Percentiles rank a stretch among this genome's conserved stretches.
Evolutionary conservation across 78 protist species (phyloP).

Genomic region (Fonticula alba): DNA sequence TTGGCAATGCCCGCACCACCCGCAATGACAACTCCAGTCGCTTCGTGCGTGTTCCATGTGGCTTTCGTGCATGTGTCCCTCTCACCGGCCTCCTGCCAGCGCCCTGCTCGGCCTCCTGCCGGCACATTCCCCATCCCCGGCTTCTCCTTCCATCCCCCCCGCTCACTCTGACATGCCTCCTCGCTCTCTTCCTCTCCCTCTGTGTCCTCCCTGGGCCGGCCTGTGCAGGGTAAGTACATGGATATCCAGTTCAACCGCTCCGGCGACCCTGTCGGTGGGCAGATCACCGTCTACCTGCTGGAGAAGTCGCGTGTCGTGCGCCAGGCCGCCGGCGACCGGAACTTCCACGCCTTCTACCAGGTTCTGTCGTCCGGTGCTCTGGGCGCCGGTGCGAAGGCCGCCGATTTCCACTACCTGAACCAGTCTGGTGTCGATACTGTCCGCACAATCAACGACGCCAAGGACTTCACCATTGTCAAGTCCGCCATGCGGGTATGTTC

Average conservation of each 20-base stretch:
- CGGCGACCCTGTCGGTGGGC: conserved; percentile 75
- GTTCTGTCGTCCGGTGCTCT: conserved; percentile 30
- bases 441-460: conserved; percentile 13
- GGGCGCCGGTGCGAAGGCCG: neutral
- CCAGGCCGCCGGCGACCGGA: conserved; percentile 61
- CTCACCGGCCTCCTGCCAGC: neutral
- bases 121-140: neutral
- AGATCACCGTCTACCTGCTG: conserved; percentile 39
- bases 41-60: neutral
- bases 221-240: conserved; percentile 69
- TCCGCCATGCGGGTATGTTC: too few species aligned
- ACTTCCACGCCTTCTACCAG: conserved; percentile 84
- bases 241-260: conserved; percentile 61
- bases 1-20: conserved; percentile 85
- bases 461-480: conserved; percentile 7
- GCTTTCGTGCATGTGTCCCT: neutral
- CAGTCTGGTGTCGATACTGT: neutral
- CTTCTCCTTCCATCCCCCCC: neutral
- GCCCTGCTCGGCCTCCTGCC: neutral
- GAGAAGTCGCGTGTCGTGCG: conserved; percentile 8
- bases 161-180: neutral
- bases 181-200: neutral
- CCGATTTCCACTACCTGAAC: neutral
- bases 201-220: conserved; percentile 5
- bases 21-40: conserved; percentile 65